These are phyloP conservation scores for Paraphysoderma sedebokerense DNA, from an alignment of 371 early-diverging fungal species.

Conservation along the genomic window DNA sequence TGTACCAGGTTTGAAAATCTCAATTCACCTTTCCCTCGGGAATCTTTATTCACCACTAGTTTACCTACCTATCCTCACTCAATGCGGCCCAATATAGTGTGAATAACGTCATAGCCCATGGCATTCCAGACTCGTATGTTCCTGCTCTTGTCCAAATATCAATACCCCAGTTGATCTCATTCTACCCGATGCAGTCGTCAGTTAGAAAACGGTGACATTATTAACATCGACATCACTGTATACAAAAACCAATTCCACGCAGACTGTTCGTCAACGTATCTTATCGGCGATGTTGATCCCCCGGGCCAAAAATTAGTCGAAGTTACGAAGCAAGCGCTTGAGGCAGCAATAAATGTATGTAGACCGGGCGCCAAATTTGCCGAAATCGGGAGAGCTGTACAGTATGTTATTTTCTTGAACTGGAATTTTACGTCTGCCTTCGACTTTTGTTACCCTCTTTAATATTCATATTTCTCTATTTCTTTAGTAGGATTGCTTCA, in stretches of 20 bases:
- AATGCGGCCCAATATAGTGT: no score
- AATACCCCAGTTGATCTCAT: no score
- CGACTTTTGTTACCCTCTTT: no score
- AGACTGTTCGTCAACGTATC: constrained; percentile 66
- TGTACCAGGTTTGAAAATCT: no score
- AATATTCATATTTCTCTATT: no score
- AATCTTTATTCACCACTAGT: no score
- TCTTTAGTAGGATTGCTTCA: no score
- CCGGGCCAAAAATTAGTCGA: constrained; percentile 39
- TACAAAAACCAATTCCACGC: constrained; percentile 63
- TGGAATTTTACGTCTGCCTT: no score
- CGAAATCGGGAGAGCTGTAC: constrained; percentile 53
- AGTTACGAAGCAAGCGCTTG: constrained; percentile 48
- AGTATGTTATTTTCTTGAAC: constrained; percentile 24
- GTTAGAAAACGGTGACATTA: constrained; percentile 62
- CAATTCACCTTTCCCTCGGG: constrained; percentile 1
- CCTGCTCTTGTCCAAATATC: background rate
- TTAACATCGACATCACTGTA: constrained; percentile 64
- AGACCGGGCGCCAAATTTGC: constrained; percentile 54
- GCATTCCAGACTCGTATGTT: constrained; percentile 63
- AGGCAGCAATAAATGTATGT: constrained; percentile 52
- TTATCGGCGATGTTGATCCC: constrained; percentile 63
- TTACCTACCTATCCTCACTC: no score
- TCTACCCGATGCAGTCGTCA: constrained; percentile 30
- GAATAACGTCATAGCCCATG: constrained; percentile 81